These are phyloP conservation scores for Epichloe baconii DNA, from an alignment of 2,329 filamentous ascomycete species.

Conservation along the genomic window DNA sequence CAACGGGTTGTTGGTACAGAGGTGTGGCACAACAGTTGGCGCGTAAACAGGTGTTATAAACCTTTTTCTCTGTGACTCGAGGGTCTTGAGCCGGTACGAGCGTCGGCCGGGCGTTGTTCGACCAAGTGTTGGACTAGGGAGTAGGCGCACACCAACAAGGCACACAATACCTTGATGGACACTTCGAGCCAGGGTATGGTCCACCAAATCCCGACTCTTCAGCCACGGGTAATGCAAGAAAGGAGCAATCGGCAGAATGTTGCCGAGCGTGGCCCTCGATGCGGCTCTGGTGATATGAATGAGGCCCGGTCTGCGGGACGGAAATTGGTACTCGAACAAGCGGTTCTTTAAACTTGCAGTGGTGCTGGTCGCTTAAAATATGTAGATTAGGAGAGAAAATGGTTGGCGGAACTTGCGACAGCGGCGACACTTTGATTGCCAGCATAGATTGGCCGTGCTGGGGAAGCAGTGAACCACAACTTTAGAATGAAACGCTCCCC, in stretches of 20 bases:
- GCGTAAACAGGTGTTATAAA: neutral
- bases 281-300: neutral
- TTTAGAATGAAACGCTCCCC: too few species aligned
- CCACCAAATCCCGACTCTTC: neutral
- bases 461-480: too few species aligned
- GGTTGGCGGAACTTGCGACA: neutral
- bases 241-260: neutral
- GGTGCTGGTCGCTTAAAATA: neutral
- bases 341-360: too few species aligned
- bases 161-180: neutral
- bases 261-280: neutral
- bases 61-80: neutral
- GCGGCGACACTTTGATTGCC: too few species aligned
- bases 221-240: neutral
- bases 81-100: neutral
- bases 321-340: too few species aligned
- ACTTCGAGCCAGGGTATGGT: neutral
- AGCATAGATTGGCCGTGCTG: too few species aligned
- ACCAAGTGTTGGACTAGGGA: too few species aligned
- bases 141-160: neutral
- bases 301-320: too few species aligned
- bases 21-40: too few species aligned
- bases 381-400: neutral
- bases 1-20: neutral
- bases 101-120: too few species aligned